Evolutionary conservation across 495 filamentous ascomycete species (phyloP), one percentile per base, ranked within the genome.

Genomic region (Aspergillus nanangensis): DNA sequence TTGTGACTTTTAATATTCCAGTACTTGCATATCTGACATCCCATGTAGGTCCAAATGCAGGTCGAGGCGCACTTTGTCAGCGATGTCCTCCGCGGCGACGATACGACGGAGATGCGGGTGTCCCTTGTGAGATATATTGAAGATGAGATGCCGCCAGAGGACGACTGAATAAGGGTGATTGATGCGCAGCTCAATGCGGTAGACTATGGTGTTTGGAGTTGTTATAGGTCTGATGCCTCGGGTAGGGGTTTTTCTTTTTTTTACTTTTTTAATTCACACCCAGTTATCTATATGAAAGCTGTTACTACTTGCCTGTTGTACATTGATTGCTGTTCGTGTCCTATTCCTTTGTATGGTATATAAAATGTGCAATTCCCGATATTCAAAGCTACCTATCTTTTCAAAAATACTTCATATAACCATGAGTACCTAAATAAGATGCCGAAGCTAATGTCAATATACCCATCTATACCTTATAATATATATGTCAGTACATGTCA

Each of bases 11-110:
- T 45, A 31, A 38, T 36, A 29, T 41, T 44, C 46, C 45, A 38
- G n/a, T 32, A n/a, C 9, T 18, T 40, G 41, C 51, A 54, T 55
- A 45, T 38, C 56, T 63, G 42, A 55, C 38, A 51, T 48, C 38
- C 29, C 41, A 42, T 57, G 51, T 48, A 89, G 85, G 84, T 98
- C 25, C 93, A 96, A 76, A 95, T 97, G 90, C 93, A 98, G 72
- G 88, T 97, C 17, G 93, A 98, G 62, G 90, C 88, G 24, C 90
- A 95, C 59, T 98, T 96, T 63, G 85, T 96, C 58, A 96, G 90
- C 67, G 93, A 98, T 62, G 80, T 95, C 45, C 70, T 98, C 34
- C 83, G 90, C 35, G 93, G 93, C 1, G 90, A 96, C 56, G 93
- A 98, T 63, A 88, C 86, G 15, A 97, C 93, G 1, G 93, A 98